Evolutionary conservation across 495 filamentous ascomycete genomes (phyloP).

Genomic region (Lophiotrema nucula): DNA sequence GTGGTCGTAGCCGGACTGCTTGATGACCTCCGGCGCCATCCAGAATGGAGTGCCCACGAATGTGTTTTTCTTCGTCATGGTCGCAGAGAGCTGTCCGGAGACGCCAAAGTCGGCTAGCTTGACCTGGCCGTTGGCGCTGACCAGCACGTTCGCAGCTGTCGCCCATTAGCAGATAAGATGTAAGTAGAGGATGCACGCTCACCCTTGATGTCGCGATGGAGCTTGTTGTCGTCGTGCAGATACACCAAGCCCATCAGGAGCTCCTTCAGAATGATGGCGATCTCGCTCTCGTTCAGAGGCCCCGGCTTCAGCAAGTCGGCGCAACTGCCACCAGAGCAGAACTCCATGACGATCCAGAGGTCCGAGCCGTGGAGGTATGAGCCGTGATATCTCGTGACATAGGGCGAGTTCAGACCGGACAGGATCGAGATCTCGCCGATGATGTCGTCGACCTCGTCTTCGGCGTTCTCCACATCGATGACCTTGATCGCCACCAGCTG

Average conservation of each 20-base stretch:
- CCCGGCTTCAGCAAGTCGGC: slow-evolving; percentile 89
- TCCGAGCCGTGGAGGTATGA: slow-evolving; percentile 93
- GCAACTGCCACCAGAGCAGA: slow-evolving; percentile 89
- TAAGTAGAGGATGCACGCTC: slow-evolving; percentile 19
- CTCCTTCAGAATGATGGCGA: slow-evolving; percentile 89
- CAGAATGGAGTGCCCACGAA: slow-evolving; percentile 98
- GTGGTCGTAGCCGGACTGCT: slow-evolving; percentile 96
- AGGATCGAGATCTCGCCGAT: slow-evolving; percentile 97
- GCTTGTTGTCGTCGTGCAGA: slow-evolving; percentile 88
- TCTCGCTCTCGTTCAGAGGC: slow-evolving; percentile 87
- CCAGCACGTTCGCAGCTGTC: slow-evolving; percentile 84
- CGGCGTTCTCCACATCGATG: slow-evolving; percentile 96
- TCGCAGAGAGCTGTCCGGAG: slow-evolving; percentile 92
- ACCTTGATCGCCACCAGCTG: slow-evolving; percentile 91
- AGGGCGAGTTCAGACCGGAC: slow-evolving; percentile 87
- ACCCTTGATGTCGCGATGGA: slow-evolving; percentile 98
- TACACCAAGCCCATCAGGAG: slow-evolving; percentile 88
- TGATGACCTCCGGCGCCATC: slow-evolving; percentile 99
- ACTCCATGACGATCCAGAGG: slow-evolving; percentile 98
- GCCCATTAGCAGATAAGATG: no score
- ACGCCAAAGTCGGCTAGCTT: slow-evolving; percentile 98
- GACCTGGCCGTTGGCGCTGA: slow-evolving; percentile 86
- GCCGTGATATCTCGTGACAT: slow-evolving; percentile 95
- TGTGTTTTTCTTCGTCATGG: slow-evolving; percentile 99
- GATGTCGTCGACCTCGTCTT: slow-evolving; percentile 98